Base-by-base conservation (phyloP, 805 yeast genomes). In the Clavispora fructus region DNA sequence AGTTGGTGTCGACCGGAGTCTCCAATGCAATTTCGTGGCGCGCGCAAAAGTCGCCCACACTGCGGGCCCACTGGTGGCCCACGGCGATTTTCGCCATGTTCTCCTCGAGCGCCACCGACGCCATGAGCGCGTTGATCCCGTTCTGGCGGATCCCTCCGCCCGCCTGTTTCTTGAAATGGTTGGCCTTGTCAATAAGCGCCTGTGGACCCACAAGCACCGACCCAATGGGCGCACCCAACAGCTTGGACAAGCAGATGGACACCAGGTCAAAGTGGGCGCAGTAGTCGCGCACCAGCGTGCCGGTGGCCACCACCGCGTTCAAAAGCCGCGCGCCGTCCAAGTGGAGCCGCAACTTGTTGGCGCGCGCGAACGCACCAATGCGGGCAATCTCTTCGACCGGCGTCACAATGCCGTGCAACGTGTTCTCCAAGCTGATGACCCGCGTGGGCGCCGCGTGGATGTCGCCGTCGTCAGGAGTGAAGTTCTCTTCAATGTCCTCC, bases 291-390 rank as follows among this genome's bases (percentile, higher is more conserved):
- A 90, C 66, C 14, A 88, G 68, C 32, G 86, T 72, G 25, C 86
- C 89, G 9, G 88, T 79, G 26, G 77, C 91, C 11, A 77, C 85
- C 35, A 82, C 72, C n/a, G 97, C 97, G 63, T 87, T 87, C 91
- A 95, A 90, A 42, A 91, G 68, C 57, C 98, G 78, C n/a, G 97
- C 98, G 51, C 97, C 98, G 63, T 91, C 98, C 57, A 90, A 79
- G 59, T 92, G 97, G 54, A 90, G 64, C 46, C 71, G 75, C 45
- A 87, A 66, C 45, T 71, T 73, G 54, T 82, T 73, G 27, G 68
- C 76, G 44, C 74, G 71, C 52, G 92, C 87, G 75, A 87, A 91
- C 37, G 68, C 74, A 38, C 85, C 76, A 56, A 91, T 91, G 46
- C 79, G 77, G 47, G 69, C 68, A 45, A 91, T 74, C 62, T 91